Base-by-base conservation (phyloP, 805 yeast species). In the Hanseniaspora meyeri region DNA sequence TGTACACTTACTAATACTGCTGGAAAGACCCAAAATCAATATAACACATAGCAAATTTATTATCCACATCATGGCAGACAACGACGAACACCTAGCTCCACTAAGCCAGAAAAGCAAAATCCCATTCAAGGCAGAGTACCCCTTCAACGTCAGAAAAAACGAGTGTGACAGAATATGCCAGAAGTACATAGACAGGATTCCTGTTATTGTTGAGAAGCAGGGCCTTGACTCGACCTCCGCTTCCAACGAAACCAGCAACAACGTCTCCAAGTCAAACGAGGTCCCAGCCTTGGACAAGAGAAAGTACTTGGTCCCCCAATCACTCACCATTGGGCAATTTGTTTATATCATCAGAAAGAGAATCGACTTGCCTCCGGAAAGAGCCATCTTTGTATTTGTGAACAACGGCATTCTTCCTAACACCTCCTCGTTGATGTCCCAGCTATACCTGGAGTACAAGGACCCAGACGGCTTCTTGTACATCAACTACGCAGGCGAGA, bases 401-500 rank as follows among this genome's bases (percentile, higher is more conserved):
- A 91, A 93, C 68, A 98, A 93, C 69, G 56, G 56, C 14, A 89
- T 93, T 57, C 78, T 93, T 63, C 98, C 98, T 11, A 97, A 97
- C 49, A 93, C 98, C 2, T 97, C 97, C 20, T 95, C 97, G 17
- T 78, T 93, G 62, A 88, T 93, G 93, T 85, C 95, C 64, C 79
- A 93, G 27, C 85, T 93, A 61, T 93, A 93, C 68, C 95, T 90
- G 65, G 97, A 93, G 70, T 96, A 93, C 72, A 89, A 89, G 73
- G 98, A 93, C 68, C 91, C 91, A 67, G 98, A 93, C 69, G 98
- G 98, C 39, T 93, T 93, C 72, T 80, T 93, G 66, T 93, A 93
- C 72, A 91, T 93, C 61, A 80, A 95, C 61, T 91, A 91, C 74
- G 87, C 96, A 7, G 97, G 98, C 50, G 98, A 93, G 72, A 93